A percentile compares a stretch with the other conserved stretches of the same genome.
phyloP scores from a whole-genome alignment of 768 basidiomycete genomes.

The Suillus alpinus region DNA sequence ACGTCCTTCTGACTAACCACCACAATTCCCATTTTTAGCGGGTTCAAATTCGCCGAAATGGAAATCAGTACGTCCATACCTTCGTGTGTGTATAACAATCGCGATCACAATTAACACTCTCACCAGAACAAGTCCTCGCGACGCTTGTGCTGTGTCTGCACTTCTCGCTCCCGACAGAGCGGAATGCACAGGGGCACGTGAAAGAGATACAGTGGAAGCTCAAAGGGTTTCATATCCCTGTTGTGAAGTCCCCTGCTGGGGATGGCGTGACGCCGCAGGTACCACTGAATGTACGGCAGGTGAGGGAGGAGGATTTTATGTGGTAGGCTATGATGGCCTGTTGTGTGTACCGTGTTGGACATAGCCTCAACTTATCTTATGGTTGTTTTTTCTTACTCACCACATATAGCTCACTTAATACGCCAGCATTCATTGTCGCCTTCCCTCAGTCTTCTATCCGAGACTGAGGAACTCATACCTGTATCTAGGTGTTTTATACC shows the following conservation, averaged over 20 bases:
- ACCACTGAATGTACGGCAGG: constrained; percentile 18
- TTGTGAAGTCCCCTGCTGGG: constrained; percentile 22
- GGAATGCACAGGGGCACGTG: constrained; percentile 2
- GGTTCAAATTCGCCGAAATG: constrained; percentile 53
- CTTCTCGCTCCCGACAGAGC: constrained; percentile 18
- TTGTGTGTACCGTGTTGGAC: too few relatives aligned
- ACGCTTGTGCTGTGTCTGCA: constrained; percentile 20
- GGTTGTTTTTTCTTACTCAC: too few relatives aligned
- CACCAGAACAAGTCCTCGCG: constrained; percentile 21
- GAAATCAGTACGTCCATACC: constrained; percentile 43
- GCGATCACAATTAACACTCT: neutral
- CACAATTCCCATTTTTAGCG: constrained; percentile 26
- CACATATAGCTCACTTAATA: too few relatives aligned
- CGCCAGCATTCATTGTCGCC: too few relatives aligned
- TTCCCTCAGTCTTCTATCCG: too few relatives aligned
- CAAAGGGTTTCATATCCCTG: constrained; percentile 22
- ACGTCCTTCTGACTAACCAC: neutral
- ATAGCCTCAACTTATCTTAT: too few relatives aligned
- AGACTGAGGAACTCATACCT: too few relatives aligned
- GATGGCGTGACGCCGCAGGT: constrained; percentile 19
- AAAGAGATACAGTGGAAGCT: constrained; percentile 27
- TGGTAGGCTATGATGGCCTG: neutral
- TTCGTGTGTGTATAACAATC: neutral
- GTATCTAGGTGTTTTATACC: too few relatives aligned
- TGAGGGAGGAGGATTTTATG: constrained; percentile 15